These are phyloP conservation scores for Sporothrix inflata DNA, from an alignment of 2,329 filamentous ascomycete genomes.

Conservation along the genomic window DNA sequence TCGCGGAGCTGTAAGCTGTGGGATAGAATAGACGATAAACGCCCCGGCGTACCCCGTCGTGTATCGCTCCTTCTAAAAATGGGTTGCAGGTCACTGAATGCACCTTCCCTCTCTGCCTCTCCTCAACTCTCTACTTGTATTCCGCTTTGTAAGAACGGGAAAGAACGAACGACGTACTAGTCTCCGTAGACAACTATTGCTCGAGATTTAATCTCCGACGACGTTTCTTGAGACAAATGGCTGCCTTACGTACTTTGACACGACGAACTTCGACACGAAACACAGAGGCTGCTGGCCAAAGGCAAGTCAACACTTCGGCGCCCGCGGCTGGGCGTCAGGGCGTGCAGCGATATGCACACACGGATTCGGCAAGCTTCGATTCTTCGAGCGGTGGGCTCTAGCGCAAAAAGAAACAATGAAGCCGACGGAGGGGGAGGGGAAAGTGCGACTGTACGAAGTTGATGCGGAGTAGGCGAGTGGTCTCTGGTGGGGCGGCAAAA, in stretches of 20 bases:
- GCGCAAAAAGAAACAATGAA: constrained; percentile 8
- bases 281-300: background rate
- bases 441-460: background rate
- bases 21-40: background rate
- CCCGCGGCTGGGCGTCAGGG: too few species aligned
- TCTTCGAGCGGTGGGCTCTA: background rate
- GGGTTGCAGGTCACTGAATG: too few species aligned
- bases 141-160: background rate
- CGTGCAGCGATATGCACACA: background rate
- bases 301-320: background rate
- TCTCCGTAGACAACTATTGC: too few species aligned
- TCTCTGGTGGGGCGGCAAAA: background rate
- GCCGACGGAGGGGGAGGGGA: constrained; percentile 1
- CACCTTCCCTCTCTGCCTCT: too few species aligned
- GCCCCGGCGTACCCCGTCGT: background rate
- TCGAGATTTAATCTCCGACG: too few species aligned
- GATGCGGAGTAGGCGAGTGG: constrained; percentile 1
- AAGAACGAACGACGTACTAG: too few species aligned
- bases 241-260: too few species aligned
- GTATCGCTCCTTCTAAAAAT: background rate
- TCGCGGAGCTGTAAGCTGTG: background rate
- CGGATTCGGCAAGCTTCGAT: constrained; percentile 3
- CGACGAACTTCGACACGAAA: background rate
- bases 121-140: background rate
- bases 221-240: too few species aligned